Conservation (phyloP, 352 stramenopile species). For the Thalassiosira pacifica region DNA sequence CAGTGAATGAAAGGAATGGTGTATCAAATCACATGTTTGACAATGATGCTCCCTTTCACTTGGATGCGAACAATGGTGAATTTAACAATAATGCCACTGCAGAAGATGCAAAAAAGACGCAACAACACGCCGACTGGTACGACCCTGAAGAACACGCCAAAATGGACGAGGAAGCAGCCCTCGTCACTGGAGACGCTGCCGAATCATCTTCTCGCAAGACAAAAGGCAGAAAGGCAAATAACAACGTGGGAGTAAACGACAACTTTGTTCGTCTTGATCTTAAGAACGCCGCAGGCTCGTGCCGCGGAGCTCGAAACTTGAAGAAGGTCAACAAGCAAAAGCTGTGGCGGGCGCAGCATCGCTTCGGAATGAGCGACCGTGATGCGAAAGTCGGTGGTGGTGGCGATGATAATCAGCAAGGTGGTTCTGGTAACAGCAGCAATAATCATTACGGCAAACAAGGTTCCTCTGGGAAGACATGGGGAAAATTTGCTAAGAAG, state of each 20-base stretch:
- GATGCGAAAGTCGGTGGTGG: conserved; percentile 34
- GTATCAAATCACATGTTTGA: not conserved
- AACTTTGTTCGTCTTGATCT: conserved; percentile 87
- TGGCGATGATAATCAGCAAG: conserved; percentile 1
- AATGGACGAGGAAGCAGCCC: conserved; percentile 43
- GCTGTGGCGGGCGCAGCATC: conserved; percentile 54
- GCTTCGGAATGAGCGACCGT: conserved; percentile 60
- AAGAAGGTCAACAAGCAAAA: conserved; percentile 70
- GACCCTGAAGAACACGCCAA: conserved; percentile 46
- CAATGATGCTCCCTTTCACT: not conserved
- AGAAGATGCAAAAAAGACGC: conserved; percentile 3
- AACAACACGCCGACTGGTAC: conserved; percentile 52
- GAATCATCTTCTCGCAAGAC: conserved; percentile 26
- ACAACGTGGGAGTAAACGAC: conserved; percentile 68
- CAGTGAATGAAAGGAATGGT: not conserved
- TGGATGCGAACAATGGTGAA: not conserved
- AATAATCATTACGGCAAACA: not conserved
- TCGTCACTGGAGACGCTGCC: not conserved
- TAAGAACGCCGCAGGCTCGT: conserved; percentile 77
- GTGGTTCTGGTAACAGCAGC: too few species aligned
- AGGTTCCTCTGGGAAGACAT: not conserved
- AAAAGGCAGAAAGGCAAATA: conserved; percentile 5
- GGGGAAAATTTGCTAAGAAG: not conserved
- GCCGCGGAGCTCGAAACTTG: conserved; percentile 74
- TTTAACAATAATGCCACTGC: not conserved